Conservation (phyloP, 306 rosid species). For the Castanea crenata region DNA sequence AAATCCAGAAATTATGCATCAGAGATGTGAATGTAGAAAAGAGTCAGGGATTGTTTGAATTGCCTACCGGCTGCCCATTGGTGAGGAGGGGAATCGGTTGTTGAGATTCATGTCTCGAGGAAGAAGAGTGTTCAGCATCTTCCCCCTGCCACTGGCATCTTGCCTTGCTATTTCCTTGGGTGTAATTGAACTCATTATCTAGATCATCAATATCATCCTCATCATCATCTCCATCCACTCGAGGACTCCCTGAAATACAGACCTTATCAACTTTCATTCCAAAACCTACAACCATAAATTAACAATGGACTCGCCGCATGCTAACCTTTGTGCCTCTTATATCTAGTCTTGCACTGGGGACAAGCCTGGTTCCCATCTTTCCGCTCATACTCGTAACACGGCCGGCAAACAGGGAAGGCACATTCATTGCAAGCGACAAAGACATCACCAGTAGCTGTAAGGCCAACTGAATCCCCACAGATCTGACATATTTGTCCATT, state of each 20-base stretch:
- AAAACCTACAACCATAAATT: background rate
- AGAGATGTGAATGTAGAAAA: background rate
- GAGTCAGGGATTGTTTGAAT: background rate
- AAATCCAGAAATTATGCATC: slow-evolving; percentile 8
- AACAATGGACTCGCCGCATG: background rate
- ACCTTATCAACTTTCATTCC: slow-evolving; percentile 15
- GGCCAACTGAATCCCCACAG: slow-evolving; percentile 84
- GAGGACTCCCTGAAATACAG: slow-evolving; percentile 74
- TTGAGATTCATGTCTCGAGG: slow-evolving; percentile 83
- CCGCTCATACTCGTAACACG: slow-evolving; percentile 91
- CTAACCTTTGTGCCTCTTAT: slow-evolving; percentile 85
- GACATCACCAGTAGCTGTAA: slow-evolving; percentile 67
- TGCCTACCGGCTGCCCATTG: slow-evolving; percentile 72
- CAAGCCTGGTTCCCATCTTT: slow-evolving; percentile 93
- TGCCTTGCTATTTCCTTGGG: slow-evolving; percentile 50
- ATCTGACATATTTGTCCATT: slow-evolving; percentile 88
- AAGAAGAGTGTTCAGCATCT: slow-evolving; percentile 75
- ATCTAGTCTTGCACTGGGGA: slow-evolving; percentile 98
- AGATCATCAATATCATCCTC: slow-evolving; percentile 88
- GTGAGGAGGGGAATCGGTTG: slow-evolving; percentile 91
- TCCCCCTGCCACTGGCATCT: slow-evolving; percentile 82
- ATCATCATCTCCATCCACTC: slow-evolving; percentile 95
- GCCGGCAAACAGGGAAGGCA: slow-evolving; percentile 92
- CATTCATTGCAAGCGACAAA: slow-evolving; percentile 99
- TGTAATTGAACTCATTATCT: slow-evolving; percentile 79